Base-by-base conservation (phyloP, 306 rosid species). In the Castanea mollissima region DNA sequence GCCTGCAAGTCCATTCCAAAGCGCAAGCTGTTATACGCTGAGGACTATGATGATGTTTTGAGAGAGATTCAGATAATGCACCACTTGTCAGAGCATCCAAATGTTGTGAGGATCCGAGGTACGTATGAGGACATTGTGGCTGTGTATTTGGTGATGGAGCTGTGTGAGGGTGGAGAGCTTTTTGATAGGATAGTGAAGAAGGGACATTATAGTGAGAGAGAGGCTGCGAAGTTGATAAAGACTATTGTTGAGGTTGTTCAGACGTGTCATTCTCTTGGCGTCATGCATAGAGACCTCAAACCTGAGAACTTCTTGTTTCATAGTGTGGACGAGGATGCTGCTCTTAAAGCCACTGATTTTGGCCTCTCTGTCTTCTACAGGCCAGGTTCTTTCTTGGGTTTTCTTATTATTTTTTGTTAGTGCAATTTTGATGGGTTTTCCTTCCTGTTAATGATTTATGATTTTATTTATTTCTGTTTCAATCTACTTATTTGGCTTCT, bases 21-120 rank as follows among this genome's bases (percentile, higher is more conserved):
- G 75, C 73, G 89, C 15, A 86, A 88, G 71, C 85, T 88, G 0
- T 27, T 83, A 27, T 88, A 86, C 78, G 79, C 79, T 31, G 92
- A 89, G 64, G 92, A 89, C 58, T 81, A 84, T 31, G 92, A 89
- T 7, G 92, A 87, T 19, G 92, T 87, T 38, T 85, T 87, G 90
- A 83, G 86, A 63, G 90, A 89, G 87, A 89, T 89, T 89, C 89
- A 89, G 83, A 89, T 89, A 77, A 89, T 89, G 92, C 90, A 87
- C 69, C 92, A 87, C 55, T 60, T 89, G 32, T 83, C 90, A 0
- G 92, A 81, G 19, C 80, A 86, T 25, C 44, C 83, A 0, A 52
- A 89, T 73, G 87, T 89, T 0, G 92, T 89, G 2, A 79, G 86
- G 55, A 89, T 89, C 57, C 82, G 74, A 18, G 90, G 89, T 0